A percentile compares a stretch with the other conserved stretches of the same genome.
Evolutionary conservation across 306 rosid species (phyloP).

Genomic region (Quillaja saponaria): DNA sequence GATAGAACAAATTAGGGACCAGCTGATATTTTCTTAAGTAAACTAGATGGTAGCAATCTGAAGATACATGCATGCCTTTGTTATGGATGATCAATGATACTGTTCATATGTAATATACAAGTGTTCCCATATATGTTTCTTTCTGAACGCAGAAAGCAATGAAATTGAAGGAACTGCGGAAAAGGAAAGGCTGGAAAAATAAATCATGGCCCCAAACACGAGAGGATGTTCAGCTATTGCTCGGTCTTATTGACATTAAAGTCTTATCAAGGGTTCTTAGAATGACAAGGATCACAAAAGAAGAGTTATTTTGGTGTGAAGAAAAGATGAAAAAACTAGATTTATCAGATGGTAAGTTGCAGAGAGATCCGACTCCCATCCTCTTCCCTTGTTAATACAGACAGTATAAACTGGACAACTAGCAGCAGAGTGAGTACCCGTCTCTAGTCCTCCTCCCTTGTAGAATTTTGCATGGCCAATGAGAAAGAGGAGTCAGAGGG

Average conservation of each 20-base stretch:
- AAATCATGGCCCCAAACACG: conserved; percentile 65
- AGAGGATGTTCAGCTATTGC: conserved; percentile 73
- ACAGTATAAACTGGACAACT: conserved; percentile 13
- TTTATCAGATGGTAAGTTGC: conserved; percentile 54
- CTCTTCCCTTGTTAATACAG: conserved; percentile 77
- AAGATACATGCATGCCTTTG: background rate
- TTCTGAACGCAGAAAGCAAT: conserved; percentile 60
- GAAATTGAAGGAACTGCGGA: conserved; percentile 71
- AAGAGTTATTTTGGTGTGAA: conserved; percentile 89
- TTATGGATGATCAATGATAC: conserved; percentile 7
- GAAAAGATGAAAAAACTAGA: conserved; percentile 87
- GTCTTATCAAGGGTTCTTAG: conserved; percentile 65
- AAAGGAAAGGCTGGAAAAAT: conserved; percentile 74
- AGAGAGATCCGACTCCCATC: conserved; percentile 78
- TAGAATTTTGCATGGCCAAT: conserved; percentile 3
- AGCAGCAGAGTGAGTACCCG: conserved; percentile 16
- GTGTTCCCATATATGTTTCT: background rate
- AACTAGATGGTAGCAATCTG: too few species aligned
- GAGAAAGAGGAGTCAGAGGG: background rate
- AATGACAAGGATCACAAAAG: conserved; percentile 68
- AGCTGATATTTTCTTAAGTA: too few species aligned
- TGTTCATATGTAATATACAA: background rate
- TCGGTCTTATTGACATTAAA: conserved; percentile 68
- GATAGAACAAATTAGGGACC: too few species aligned
- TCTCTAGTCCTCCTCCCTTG: conserved; percentile 13